phyloP scores from a whole-genome alignment of 2,329 filamentous ascomycete genomes.

The Stagonosporopsis cucurbitacearum region DNA sequence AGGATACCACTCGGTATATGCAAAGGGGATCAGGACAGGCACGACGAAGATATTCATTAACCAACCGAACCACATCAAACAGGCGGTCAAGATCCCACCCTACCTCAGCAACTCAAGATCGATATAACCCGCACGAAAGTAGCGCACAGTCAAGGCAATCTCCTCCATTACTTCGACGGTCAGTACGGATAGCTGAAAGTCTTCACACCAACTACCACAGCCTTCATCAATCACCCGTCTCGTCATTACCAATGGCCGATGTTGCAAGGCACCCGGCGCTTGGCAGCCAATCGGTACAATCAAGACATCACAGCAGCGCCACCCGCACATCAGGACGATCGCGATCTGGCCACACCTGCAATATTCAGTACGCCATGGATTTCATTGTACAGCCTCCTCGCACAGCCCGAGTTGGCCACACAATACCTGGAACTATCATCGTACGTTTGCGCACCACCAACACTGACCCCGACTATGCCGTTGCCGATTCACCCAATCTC shows the following conservation, averaged over 20 bases:
- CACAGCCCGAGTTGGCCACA: conserved; percentile 41
- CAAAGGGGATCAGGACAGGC: conserved; percentile 44
- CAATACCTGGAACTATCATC: conserved; percentile 41
- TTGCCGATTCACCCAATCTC: conserved; percentile 43
- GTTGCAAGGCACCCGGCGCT: conserved; percentile 46
- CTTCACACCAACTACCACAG: conserved; percentile 35
- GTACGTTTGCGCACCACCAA: conserved; percentile 45
- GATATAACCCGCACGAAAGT: conserved; percentile 22
- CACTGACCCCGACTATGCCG: conserved; percentile 40
- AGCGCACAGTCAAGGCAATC: conserved; percentile 26
- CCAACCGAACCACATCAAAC: conserved; percentile 33
- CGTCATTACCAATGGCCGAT: conserved; percentile 44
- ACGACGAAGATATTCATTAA: conserved; percentile 46
- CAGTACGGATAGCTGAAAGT: conserved; percentile 41
- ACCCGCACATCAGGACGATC: conserved; percentile 31
- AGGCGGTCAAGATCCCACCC: conserved; percentile 36
- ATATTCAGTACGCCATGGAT: conserved; percentile 48
- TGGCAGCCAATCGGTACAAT: conserved; percentile 40
- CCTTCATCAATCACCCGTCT: conserved; percentile 20
- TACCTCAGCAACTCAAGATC: conserved; percentile 19
- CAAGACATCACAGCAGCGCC: conserved; percentile 36
- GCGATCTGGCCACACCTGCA: conserved; percentile 36
- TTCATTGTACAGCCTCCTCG: conserved; percentile 47
- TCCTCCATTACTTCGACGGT: conserved; percentile 39
- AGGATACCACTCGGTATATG: conserved; percentile 29